A percentile compares a stretch with the other conserved stretches of the same genome.
Evolutionary conservation across 169 alveolate genomes (phyloP).

Genomic region (Cryptosporidium sp.): DNA sequence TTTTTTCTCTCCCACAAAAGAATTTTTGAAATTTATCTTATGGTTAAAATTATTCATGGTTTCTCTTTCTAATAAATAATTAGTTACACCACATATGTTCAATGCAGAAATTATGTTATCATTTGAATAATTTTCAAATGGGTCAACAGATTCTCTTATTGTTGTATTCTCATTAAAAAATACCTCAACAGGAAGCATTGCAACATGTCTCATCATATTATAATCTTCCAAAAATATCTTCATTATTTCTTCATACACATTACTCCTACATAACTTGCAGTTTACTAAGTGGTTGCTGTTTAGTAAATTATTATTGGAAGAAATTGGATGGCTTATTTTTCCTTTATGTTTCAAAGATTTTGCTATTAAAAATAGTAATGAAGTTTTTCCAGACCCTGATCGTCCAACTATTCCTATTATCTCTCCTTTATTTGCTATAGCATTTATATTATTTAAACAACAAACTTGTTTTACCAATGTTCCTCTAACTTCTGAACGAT

Average conservation of each 20-base stretch:
- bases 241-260: conserved; percentile 40
- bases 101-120: conserved; percentile 49
- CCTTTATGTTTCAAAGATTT: conserved; percentile 40
- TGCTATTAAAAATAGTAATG: conserved; percentile 58
- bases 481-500: conserved; percentile 65
- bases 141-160: conserved; percentile 41
- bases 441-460: conserved; percentile 42
- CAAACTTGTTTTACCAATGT: conserved; percentile 26
- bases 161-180: conserved; percentile 53
- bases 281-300: conserved; percentile 3
- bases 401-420: conserved; percentile 70
- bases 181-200: conserved; percentile 72
- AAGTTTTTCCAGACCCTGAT: conserved; percentile 74
- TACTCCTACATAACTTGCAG: conserved; percentile 24
- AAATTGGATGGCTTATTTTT: conserved; percentile 1
- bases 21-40: neutral
- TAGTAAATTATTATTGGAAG: neutral
- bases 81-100: conserved; percentile 40
- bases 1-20: neutral
- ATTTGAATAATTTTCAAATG: conserved; percentile 27
- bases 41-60: neutral
- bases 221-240: neutral
- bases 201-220: conserved; percentile 36
- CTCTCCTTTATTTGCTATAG: conserved; percentile 49
- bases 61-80: conserved; percentile 8